Evolutionary conservation across 768 basidiomycete species (phyloP).

Genomic region (Austroboletus festivus): DNA sequence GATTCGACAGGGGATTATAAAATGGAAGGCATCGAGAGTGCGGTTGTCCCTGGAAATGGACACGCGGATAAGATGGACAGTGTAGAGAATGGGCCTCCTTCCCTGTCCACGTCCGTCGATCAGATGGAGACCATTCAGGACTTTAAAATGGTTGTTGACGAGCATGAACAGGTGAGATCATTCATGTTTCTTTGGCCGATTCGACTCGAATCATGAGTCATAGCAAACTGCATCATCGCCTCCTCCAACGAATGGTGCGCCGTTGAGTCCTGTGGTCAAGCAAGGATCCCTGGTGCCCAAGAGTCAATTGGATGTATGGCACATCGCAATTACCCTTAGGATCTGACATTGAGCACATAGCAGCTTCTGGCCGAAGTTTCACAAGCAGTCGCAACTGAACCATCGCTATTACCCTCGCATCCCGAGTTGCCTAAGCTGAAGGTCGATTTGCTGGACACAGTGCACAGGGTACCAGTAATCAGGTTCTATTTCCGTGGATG

Average conservation of each 20-base stretch:
- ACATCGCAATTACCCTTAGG: conserved; percentile 6
- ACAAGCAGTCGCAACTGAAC: conserved; percentile 29
- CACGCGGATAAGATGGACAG: not conserved
- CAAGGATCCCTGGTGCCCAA: conserved; percentile 16
- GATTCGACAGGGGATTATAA: conserved; percentile 10
- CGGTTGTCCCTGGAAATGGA: not conserved
- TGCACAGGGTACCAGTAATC: conserved; percentile 10
- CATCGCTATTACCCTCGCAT: conserved; percentile 25
- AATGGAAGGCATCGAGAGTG: conserved; percentile 22
- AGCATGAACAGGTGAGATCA: conserved; percentile 22
- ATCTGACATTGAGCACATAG: conserved; percentile 16
- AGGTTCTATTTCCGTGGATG: not conserved
- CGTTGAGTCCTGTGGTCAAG: conserved; percentile 10
- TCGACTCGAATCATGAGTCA: not conserved
- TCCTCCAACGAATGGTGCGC: not conserved
- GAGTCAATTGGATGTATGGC: conserved; percentile 29
- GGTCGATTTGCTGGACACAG: not conserved
- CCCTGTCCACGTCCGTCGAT: conserved; percentile 1
- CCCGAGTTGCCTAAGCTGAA: conserved; percentile 15
- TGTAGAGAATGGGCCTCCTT: not conserved
- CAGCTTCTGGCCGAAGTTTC: conserved; percentile 30
- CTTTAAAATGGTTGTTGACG: conserved; percentile 15
- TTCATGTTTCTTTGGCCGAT: not conserved
- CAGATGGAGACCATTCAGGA: not conserved
- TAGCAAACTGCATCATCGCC: conserved; percentile 7